Conservation (phyloP, 768 basidiomycete species). For the Mycena pura region DNA sequence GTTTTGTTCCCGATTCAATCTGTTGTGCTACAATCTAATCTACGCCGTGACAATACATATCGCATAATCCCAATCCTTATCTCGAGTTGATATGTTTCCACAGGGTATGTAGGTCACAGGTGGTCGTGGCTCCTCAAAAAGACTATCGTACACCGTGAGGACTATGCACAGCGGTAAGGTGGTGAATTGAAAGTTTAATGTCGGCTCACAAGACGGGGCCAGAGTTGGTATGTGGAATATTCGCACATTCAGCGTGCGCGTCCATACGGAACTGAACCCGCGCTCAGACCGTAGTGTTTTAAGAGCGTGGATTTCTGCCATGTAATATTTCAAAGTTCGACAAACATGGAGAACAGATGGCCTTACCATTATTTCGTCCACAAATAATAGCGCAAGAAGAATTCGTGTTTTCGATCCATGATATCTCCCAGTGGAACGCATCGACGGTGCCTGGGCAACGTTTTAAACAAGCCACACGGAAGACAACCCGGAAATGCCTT, state of each 20-base stretch:
- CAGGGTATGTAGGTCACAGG: constrained; percentile 61
- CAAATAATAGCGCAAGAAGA: constrained; percentile 54
- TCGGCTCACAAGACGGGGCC: constrained; percentile 37
- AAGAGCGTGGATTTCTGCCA: neutral
- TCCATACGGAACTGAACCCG: constrained; percentile 11
- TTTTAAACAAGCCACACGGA: too few relatives aligned
- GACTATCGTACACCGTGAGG: constrained; percentile 24
- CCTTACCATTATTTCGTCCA: constrained; percentile 45
- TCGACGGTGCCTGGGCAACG: too few relatives aligned
- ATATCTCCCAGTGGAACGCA: constrained; percentile 55
- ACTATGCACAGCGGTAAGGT: constrained; percentile 24
- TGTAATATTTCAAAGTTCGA: neutral
- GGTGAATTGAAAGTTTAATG: neutral
- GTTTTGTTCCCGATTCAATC: too few relatives aligned
- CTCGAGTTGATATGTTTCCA: constrained; percentile 50
- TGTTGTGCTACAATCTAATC: constrained; percentile 10
- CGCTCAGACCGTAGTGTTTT: constrained; percentile 3
- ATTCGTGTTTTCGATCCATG: constrained; percentile 47
- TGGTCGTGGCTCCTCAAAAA: constrained; percentile 39
- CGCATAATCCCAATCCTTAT: constrained; percentile 61
- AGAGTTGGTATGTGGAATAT: constrained; percentile 49
- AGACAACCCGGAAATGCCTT: too few relatives aligned
- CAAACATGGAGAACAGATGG: neutral
- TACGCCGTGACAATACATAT: constrained; percentile 52
- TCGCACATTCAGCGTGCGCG: constrained; percentile 48